phyloP scores from a whole-genome alignment of 805 yeast genomes.

The Metschnikowia hibisci region DNA sequence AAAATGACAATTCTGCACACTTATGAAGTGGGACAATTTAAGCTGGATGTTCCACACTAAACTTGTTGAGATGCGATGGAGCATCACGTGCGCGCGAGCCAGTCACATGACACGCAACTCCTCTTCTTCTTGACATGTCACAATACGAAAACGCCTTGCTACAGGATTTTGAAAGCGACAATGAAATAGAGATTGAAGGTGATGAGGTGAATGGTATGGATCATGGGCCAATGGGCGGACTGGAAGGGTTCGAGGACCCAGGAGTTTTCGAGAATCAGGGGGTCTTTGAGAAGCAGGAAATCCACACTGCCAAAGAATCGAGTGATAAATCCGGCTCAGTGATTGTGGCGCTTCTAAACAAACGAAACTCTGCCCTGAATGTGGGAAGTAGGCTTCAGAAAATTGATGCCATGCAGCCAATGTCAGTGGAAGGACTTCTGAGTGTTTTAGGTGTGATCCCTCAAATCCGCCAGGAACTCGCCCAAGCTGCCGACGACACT shows the following conservation, averaged over 20 bases:
- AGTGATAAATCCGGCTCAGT: background rate
- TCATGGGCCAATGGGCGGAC: too few species aligned
- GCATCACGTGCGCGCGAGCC: slow-evolving; percentile 1
- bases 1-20: background rate
- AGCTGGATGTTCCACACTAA: background rate
- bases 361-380: background rate
- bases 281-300: too few species aligned
- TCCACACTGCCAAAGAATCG: too few species aligned
- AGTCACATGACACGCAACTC: background rate
- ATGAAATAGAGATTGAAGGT: background rate
- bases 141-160: slow-evolving; percentile 42
- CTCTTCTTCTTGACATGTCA: background rate
- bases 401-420: slow-evolving; percentile 20
- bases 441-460: slow-evolving; percentile 23
- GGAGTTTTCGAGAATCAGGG: background rate
- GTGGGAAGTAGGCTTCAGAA: slow-evolving; percentile 16
- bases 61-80: slow-evolving; percentile 1
- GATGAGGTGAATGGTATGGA: background rate
- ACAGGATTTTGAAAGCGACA: slow-evolving; percentile 38
- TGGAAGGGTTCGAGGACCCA: background rate
- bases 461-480: slow-evolving; percentile 19
- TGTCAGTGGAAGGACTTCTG: slow-evolving; percentile 22
- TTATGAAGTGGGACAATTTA: background rate
- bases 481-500: slow-evolving; percentile 20
- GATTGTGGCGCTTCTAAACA: background rate